A percentile compares a stretch with the other conserved stretches of the same genome.
Conservation (phyloP, 169 alveolate species). For the Eimeria acervulina region DNA sequence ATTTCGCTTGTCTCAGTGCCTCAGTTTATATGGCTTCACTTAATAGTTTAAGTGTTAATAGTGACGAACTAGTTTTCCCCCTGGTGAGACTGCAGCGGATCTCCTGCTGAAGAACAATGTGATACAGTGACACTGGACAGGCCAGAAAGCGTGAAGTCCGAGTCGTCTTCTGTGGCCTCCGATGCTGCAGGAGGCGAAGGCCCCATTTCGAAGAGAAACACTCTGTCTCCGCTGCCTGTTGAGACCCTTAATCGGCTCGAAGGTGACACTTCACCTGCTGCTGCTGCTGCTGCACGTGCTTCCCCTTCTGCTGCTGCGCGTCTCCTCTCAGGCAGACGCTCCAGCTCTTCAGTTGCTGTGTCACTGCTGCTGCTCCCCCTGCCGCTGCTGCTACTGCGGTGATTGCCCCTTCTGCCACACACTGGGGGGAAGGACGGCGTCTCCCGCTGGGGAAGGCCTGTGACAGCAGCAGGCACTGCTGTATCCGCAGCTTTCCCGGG, state of each 20-base stretch:
- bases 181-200: not conserved
- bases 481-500: not conserved
- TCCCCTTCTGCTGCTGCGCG: not conserved
- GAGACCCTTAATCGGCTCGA: not conserved
- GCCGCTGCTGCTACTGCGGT: slow-evolving; percentile 50
- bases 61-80: not conserved
- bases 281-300: not conserved
- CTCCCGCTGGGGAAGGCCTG: not conserved
- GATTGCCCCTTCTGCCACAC: not conserved
- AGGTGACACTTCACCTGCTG: not conserved
- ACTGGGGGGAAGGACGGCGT: slow-evolving; percentile 43
- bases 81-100: not conserved
- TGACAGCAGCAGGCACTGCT: slow-evolving; percentile 9
- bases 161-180: slow-evolving; percentile 1
- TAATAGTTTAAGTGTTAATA: no score
- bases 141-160: slow-evolving; percentile 43
- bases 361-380: slow-evolving; percentile 39
- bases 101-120: not conserved
- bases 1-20: no score
- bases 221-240: slow-evolving; percentile 61
- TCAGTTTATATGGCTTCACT: no score
- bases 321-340: slow-evolving; percentile 25
- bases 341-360: not conserved
- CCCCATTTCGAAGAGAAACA: not conserved
- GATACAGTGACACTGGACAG: slow-evolving; percentile 1